Base-by-base conservation (phyloP, 164 flowering plant genomes). In the Dillenia suffruticosa region DNA sequence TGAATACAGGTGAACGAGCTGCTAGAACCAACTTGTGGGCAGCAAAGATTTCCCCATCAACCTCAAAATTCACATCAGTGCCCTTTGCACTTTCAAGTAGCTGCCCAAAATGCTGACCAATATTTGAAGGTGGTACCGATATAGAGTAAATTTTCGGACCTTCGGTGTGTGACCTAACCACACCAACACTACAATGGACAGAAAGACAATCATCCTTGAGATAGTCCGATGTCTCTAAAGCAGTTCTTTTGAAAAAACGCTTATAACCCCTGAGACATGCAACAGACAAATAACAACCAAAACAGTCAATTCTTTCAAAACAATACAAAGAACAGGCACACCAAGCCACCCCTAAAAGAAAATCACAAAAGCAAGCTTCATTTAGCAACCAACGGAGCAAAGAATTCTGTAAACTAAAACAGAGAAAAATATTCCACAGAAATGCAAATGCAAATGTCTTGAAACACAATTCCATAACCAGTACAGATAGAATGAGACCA, bases 21-120 rank as follows among this genome's bases (percentile, higher is more conserved):
- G 97, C 96, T 70, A 91, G 87, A 40, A 91, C 87, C 78, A 91
- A 56, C 69, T 89, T 91, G 72, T 91, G 96, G 9, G 94, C 90
- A 59, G 81, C 46, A 81, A 84, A 84, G 1, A 46, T 70, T 77
- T 91, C 96, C 9, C 84, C 94, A 65, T 82, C 83, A 64, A 91
- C 92, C 70, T 80, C 87, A 81, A 91, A 88, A 63, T 58, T 78
- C 10, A 87, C 87, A 82, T 89, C 94, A 49, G 76, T 64, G 53
- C 87, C 83, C 74, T 79, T 84, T 50, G 90, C 94, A 78, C 81
- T 81, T 76, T 89, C 93, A 56, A 89, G 67, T 12, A 91, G 84
- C 73, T 72, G 69, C 47, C 97, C 97, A 77, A 89, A 84, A 50
- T 89, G 85, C 63, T 73, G 82, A 44, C 89, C 83, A 52, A 91